Conservation (phyloP, 805 yeast species). For the Candida adriatica region DNA sequence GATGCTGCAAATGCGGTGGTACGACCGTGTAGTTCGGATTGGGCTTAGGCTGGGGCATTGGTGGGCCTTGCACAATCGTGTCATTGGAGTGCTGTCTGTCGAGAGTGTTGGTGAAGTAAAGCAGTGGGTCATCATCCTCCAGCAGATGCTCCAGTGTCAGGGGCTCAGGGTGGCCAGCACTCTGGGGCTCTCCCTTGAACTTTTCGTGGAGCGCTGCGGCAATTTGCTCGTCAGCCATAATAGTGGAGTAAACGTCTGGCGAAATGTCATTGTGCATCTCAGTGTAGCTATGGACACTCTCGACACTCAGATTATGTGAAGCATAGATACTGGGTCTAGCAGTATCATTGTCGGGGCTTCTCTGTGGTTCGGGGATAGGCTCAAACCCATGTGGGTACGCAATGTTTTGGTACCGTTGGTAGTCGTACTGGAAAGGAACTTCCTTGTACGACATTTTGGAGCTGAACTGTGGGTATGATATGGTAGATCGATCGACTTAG, state of each 20-base stretch:
- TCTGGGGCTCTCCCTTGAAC: slow-evolving; percentile 2
- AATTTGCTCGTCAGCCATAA: slow-evolving; percentile 17
- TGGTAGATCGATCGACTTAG: too few relatives aligned
- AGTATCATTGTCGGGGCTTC: neutral
- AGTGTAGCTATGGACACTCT: slow-evolving; percentile 5
- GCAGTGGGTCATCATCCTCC: slow-evolving; percentile 24
- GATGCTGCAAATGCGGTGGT: too few relatives aligned
- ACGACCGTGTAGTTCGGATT: slow-evolving; percentile 6
- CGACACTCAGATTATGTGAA: slow-evolving; percentile 4
- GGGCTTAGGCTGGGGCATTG: neutral
- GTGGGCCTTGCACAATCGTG: slow-evolving; percentile 17
- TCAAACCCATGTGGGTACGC: too few relatives aligned
- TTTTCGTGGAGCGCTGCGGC: slow-evolving; percentile 17
- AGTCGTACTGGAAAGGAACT: too few relatives aligned
- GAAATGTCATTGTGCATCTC: slow-evolving; percentile 1
- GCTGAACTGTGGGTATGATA: too few relatives aligned
- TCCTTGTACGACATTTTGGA: too few relatives aligned
- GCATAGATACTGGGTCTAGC: slow-evolving; percentile 4
- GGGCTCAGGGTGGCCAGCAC: slow-evolving; percentile 12
- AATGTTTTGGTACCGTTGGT: too few relatives aligned
- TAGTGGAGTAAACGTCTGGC: neutral
- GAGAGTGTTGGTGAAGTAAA: slow-evolving; percentile 20
- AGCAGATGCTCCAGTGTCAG: slow-evolving; percentile 20
- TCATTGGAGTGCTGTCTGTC: slow-evolving; percentile 25
- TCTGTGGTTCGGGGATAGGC: neutral